A percentile compares a stretch with the other conserved stretches of the same genome.
Evolutionary conservation across 2,329 filamentous ascomycete species (phyloP).

Genomic region (Bipolaris gigantea): DNA sequence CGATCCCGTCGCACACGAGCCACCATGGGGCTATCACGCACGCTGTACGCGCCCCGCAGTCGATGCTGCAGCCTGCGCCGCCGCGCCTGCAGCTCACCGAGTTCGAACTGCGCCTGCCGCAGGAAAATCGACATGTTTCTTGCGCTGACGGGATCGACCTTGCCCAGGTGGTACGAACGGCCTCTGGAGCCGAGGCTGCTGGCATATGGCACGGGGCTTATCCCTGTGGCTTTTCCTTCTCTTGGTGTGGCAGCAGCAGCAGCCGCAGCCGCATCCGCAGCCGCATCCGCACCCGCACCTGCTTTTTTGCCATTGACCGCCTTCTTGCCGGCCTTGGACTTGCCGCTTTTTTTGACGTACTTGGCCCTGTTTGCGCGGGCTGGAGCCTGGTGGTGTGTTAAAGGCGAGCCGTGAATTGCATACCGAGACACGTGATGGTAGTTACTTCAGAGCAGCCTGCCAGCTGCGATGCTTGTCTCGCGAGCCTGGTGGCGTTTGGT

Average conservation of each 20-base stretch:
- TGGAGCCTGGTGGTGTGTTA: no score
- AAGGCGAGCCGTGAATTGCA: no score
- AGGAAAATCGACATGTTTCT: neutral
- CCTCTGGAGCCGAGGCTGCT: neutral
- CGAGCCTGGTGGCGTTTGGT: neutral
- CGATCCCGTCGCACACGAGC: neutral
- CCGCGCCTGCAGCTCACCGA: neutral
- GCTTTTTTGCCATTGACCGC: no score
- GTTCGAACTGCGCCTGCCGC: neutral
- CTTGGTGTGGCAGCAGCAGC: no score
- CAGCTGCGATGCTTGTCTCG: neutral
- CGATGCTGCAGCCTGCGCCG: neutral
- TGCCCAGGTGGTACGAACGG: neutral
- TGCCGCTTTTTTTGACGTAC: no score
- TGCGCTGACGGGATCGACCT: neutral
- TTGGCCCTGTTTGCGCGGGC: no score
- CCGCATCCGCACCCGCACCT: no score
- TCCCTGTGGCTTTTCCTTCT: no score
- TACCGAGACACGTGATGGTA: no score
- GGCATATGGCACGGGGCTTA: neutral
- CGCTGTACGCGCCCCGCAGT: neutral
- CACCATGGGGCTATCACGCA: neutral
- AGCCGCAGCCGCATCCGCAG: no score
- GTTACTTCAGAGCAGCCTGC: neutral
- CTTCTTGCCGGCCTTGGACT: neutral